A percentile compares a stretch with the other conserved stretches of the same genome.
These are phyloP conservation scores for Penicillium brevicompactum DNA, from an alignment of 2,329 filamentous ascomycete species.

Conservation along the genomic window DNA sequence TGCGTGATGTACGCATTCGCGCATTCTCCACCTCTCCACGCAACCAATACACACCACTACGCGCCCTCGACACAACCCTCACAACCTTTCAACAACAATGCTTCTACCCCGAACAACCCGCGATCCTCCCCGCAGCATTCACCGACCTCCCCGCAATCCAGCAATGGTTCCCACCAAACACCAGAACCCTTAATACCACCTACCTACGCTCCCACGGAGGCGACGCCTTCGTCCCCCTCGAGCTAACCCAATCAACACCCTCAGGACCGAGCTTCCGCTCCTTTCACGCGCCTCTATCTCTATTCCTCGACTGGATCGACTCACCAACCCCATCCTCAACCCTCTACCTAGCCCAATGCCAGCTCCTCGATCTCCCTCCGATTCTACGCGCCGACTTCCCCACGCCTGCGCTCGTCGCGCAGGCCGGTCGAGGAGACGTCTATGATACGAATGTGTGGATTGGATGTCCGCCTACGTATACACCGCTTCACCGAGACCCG, in stretches of 20 bases:
- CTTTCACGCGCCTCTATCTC: conserved; percentile 55
- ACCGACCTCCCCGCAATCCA: conserved; percentile 53
- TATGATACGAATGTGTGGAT: conserved; percentile 89
- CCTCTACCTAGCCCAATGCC: conserved; percentile 84
- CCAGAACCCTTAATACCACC: conserved; percentile 39
- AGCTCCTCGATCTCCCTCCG: conserved; percentile 68
- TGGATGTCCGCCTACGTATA: conserved; percentile 82
- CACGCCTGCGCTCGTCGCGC: conserved; percentile 63
- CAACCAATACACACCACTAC: conserved; percentile 26
- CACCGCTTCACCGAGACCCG: conserved; percentile 87
- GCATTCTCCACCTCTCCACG: conserved; percentile 9
- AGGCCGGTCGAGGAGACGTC: conserved; percentile 75
- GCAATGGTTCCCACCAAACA: conserved; percentile 62
- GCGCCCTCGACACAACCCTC: conserved; percentile 39
- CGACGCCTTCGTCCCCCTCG: conserved; percentile 59
- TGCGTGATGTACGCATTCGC: background rate
- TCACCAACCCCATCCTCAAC: conserved; percentile 23
- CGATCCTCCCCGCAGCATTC: conserved; percentile 53
- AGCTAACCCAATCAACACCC: conserved; percentile 49
- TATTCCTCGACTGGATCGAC: conserved; percentile 62
- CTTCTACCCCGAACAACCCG: conserved; percentile 56
- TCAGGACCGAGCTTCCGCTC: conserved; percentile 44
- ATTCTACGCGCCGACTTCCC: conserved; percentile 67
- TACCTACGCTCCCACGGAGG: conserved; percentile 51
- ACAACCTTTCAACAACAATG: conserved; percentile 56